Conservation (phyloP, 306 rosid genomes). For the Prunus mira region DNA sequence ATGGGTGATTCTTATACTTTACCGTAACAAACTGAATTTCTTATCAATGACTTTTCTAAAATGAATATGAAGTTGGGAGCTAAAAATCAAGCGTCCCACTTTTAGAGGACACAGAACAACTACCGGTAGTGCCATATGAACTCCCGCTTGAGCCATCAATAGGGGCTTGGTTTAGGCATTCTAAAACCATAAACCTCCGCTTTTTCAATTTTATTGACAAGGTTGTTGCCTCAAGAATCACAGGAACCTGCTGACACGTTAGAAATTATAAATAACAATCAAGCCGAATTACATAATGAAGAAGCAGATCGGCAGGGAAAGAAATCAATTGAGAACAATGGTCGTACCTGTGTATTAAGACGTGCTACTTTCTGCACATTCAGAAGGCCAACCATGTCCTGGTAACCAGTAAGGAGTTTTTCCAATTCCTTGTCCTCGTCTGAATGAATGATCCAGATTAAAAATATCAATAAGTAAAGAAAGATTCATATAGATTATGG, state of each 20-base stretch:
- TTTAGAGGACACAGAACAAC: conserved; percentile 67
- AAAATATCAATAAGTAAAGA: too few species aligned
- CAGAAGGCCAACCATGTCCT: conserved; percentile 90
- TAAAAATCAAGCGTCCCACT: conserved; percentile 66
- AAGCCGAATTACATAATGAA: neutral
- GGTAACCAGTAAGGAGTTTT: conserved; percentile 88
- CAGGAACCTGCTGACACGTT: conserved; percentile 55
- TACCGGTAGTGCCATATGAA: conserved; percentile 69
- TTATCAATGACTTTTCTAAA: neutral
- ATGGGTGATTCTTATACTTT: neutral
- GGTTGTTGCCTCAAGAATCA: conserved; percentile 74
- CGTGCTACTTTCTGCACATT: conserved; percentile 76
- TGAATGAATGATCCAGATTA: conserved; percentile 23
- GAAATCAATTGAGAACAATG: too few species aligned
- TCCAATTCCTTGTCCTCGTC: conserved; percentile 89
- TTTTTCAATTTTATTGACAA: conserved; percentile 79
- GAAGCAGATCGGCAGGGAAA: neutral
- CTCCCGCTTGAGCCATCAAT: conserved; percentile 70
- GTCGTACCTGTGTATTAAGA: conserved; percentile 71
- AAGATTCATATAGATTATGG: conserved; percentile 2
- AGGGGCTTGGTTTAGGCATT: conserved; percentile 90
- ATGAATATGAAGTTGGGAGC: neutral
- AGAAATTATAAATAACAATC: neutral
- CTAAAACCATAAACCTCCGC: conserved; percentile 73
- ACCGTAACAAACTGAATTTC: neutral